These are phyloP conservation scores for Elsinoe batatas DNA, from an alignment of 2,329 filamentous ascomycete species.

Conservation along the genomic window DNA sequence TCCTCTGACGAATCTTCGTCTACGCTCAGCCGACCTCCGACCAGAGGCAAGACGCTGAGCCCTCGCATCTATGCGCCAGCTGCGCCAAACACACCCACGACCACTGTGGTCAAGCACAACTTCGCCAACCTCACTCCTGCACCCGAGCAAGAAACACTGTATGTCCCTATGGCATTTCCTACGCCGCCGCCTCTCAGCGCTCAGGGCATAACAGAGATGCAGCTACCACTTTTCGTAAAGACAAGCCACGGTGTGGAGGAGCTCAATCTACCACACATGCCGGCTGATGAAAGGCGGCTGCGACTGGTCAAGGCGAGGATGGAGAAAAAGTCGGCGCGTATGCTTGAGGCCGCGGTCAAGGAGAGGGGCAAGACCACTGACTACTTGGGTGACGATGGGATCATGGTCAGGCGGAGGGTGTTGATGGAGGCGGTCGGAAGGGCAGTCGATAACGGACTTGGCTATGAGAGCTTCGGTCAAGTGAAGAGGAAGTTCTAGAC, in stretches of 20 bases:
- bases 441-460: background rate
- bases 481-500: slow-evolving; percentile 5
- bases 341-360: slow-evolving; percentile 7
- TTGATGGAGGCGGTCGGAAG: slow-evolving; percentile 3
- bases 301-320: background rate
- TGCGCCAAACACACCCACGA: background rate
- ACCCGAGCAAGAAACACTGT: background rate
- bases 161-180: background rate
- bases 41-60: background rate
- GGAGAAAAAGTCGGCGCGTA: slow-evolving; percentile 8
- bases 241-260: slow-evolving; percentile 8
- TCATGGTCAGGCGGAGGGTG: background rate
- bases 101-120: background rate
- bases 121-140: background rate
- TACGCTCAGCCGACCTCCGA: background rate
- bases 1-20: background rate
- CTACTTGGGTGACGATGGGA: background rate
- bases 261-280: background rate
- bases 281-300: background rate
- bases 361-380: background rate
- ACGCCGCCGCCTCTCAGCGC: background rate
- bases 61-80: background rate
- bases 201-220: background rate
- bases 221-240: slow-evolving; percentile 4
- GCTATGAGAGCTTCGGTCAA: background rate